Base-by-base conservation (phyloP, 108 stramenopile species). In the Skeletonema potamos region DNA sequence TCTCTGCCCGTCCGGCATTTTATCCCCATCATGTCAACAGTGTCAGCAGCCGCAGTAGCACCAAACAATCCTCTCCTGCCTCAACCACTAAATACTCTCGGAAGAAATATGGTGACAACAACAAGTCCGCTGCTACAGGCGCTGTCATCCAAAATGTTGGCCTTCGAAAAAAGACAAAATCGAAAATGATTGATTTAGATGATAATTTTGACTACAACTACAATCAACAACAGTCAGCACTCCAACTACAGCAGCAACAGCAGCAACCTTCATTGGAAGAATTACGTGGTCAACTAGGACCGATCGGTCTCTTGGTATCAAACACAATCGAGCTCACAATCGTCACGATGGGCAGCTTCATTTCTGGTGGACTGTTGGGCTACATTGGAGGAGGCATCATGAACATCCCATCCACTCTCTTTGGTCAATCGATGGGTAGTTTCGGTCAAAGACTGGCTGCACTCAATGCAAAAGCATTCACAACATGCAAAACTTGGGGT, bases 271-370 rank as follows among this genome's bases (percentile, higher is more conserved):
- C 72, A 22, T 51, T 79, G 44, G 82, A 82, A 4, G 82, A 82
- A 62, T 22, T 82, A 3, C 82, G 77, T 18, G 60, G 66, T 4
- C 73, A 69, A 48, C 80, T 93, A 27, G 76, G 82, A 32, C 89
- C 86, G 0, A 18, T 89, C 1, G 90, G 85, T 10, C 78, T 82
- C 20, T 27, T 84, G 18, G 55, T 91, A 12, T 85, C 88, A 48
- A 86, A 84, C 30, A 44, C 84, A 10, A 83, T 91, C 1, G 84
- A 89, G 72, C 67, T 92, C 10, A 76, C 61, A 32, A 62, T 90
- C 24, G 62, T 81, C 17, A 87, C 84, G 22, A 9, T 70, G 1
- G 61, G 86, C 17, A 88, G 89, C 15, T 90, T 85, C 64, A 41
- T 81, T 15, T 65, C 73, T 2, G 93, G 93, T 9, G 89, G 76